Evolutionary conservation across 2,329 filamentous ascomycete species (phyloP), one percentile per base, ranked within the genome.

Genomic region (Ophiostoma sp.): DNA sequence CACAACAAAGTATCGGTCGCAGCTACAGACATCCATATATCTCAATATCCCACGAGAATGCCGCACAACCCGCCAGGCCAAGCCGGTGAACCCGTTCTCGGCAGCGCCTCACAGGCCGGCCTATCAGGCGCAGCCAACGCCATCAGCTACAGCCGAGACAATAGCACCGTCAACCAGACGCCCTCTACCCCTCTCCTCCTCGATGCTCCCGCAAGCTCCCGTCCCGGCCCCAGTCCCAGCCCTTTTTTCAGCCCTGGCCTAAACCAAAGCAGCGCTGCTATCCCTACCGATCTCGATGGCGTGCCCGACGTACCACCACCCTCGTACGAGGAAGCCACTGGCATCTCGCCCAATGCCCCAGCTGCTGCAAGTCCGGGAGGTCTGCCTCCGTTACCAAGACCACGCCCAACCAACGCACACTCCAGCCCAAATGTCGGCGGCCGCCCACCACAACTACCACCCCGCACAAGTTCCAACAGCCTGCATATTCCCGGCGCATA

Each of bases 301-400:
- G n/a, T 48, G 0, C 71, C 71, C 31, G 70, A 72, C 27, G 73
- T 48, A n/a, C 72, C 72, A 3, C 73, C 73, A 10, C 73, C 73
- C 23, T 72, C 72, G 6, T 74, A 74, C 70, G 73, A 74, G 65
- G 73, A 74, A 54, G 73, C 73, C 44, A 70, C 52, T 17, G 73
- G 71, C 57, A 70, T 72, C 35, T 54, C 67, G 6, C 57, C 67
- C 23, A 4, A n/a, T 23, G 52, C 44, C 4, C 39, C 67, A 11
- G 27, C 52, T 13, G 52, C 67, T 27, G 48, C 44, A 23, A n/a
- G 17, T 7, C 60, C 35, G 23, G n/a, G 23, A n/a, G 27, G 3
- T 27, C n/a, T 57, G n/a, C 57, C 27, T 4, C 62, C 62, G 41
- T 23, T 65, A 20, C 62, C 62, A 23, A 15, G 33, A 10, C 33